Conservation (phyloP, 1,284 basidiomycete genomes). For the Rhodotorula sp. region DNA sequence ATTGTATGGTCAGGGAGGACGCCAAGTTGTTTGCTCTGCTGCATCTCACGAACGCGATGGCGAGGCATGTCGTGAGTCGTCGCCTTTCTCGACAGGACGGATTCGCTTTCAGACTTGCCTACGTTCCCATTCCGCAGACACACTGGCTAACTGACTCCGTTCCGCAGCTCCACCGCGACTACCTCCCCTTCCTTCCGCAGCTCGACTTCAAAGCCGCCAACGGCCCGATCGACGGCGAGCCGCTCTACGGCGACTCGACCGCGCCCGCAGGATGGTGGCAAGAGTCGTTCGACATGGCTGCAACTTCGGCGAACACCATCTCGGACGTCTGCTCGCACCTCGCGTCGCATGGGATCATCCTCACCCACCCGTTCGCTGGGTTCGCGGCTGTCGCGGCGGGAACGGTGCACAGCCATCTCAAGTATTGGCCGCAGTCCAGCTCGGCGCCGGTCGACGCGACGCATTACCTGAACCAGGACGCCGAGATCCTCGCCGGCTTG, state of each 20-base stretch:
- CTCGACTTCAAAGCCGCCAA: conserved; percentile 35
- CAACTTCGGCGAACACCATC: conserved; percentile 24
- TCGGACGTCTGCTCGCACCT: conserved; percentile 36
- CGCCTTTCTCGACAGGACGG: too few species aligned
- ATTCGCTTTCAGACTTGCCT: too few species aligned
- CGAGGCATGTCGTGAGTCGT: conserved; percentile 24
- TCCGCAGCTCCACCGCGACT: conserved; percentile 40
- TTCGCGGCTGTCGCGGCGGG: conserved; percentile 37
- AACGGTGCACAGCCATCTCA: conserved; percentile 39
- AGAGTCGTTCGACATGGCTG: conserved; percentile 32
- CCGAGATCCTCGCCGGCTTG: conserved; percentile 26
- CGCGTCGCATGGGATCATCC: conserved; percentile 28
- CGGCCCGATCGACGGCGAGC: conserved; percentile 42
- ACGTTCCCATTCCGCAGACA: not conserved
- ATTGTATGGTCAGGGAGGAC: conserved; percentile 33
- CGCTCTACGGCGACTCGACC: conserved; percentile 26
- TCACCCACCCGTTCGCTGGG: conserved; percentile 40
- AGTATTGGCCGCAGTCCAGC: conserved; percentile 35
- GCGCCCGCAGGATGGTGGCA: conserved; percentile 36
- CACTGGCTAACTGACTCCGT: not conserved
- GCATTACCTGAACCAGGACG: conserved; percentile 29
- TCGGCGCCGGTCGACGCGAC: conserved; percentile 9
- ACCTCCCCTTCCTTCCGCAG: conserved; percentile 42
- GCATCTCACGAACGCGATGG: conserved; percentile 34
- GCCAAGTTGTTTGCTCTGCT: conserved; percentile 37